Evolutionary conservation across 2,329 filamentous ascomycete species (phyloP).

Genomic region (Penicillium sp.): DNA sequence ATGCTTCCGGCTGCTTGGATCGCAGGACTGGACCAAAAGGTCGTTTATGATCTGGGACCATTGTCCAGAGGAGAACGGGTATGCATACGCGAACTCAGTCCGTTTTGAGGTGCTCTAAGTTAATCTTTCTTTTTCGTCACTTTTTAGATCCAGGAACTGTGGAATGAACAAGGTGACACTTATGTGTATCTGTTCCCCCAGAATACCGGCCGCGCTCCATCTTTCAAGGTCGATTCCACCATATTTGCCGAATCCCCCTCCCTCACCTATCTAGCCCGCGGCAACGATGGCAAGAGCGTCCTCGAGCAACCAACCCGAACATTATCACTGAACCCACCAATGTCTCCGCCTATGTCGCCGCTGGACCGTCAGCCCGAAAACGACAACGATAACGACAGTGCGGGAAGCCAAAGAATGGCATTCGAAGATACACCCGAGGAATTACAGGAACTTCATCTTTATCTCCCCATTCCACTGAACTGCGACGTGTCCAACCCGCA

Average conservation of each 20-base stretch:
- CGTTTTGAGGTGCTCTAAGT: neutral
- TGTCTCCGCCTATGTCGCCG: conserved; percentile 26
- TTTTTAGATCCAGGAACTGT: conserved; percentile 48
- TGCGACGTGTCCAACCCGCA: conserved; percentile 39
- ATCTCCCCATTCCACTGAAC: conserved; percentile 50
- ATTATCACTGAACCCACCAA: conserved; percentile 27
- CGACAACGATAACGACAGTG: conserved; percentile 35
- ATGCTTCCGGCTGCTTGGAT: conserved; percentile 48
- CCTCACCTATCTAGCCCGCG: conserved; percentile 49
- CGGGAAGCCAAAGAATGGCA: conserved; percentile 42
- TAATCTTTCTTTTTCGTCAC: neutral
- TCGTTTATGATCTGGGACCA: conserved; percentile 47
- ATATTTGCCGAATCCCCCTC: conserved; percentile 50
- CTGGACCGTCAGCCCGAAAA: conserved; percentile 23
- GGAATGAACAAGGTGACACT: conserved; percentile 56
- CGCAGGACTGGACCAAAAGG: conserved; percentile 48
- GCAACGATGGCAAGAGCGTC: conserved; percentile 40
- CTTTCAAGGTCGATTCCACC: conserved; percentile 54
- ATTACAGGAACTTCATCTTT: conserved; percentile 44
- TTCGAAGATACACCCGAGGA: conserved; percentile 42
- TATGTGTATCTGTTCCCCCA: conserved; percentile 55
- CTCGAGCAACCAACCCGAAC: conserved; percentile 25
- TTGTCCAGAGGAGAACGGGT: conserved; percentile 47
- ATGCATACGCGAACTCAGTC: conserved; percentile 13
- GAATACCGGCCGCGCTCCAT: conserved; percentile 48